Evolutionary conservation across 352 stramenopile genomes (phyloP), one percentile per base, ranked within the genome.

Genomic region (Phytopythium cucurbitacearum): DNA sequence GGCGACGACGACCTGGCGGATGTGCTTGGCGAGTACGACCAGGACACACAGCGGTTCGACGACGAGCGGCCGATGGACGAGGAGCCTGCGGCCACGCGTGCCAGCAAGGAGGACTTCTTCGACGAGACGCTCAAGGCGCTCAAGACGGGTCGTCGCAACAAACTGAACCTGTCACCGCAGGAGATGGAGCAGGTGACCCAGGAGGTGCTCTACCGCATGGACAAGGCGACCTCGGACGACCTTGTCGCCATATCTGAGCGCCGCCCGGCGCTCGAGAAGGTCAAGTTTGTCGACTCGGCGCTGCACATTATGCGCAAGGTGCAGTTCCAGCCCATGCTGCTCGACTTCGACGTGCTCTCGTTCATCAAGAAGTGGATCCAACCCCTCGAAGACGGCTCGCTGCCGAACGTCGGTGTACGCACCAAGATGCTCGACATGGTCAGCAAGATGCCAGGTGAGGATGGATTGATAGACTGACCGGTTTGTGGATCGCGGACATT

Each of bases 341-440:
- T 95, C 53, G 85, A 95, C 49, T 95, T 94, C 53, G 83, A 95
- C 47, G 56, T 95, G 40, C 73, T 95, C 9, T 91, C 80, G 84
- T 87, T 95, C 58, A 80, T 95, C 48, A 95, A 92, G 64, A 93
- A 94, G 56, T 95, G 85, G 85, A 95, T 95, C 39, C 83, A 94
- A 53, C 85, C 85, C 28, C 45, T 93, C 39, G 85, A 94, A 1
- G 72, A 92, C 43, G 80, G 81, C 16, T 59, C 79, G 39, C 59
- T 95, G 43, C 82, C 85, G 11, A 95, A 94, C 54, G 69, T 95
- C 8, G 81, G 85, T n/a, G 63, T 95, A 40, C 82, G 85, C 34
- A 89, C 85, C 43, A 94, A 89, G 62, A 90, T 95, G 76, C 68
- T 95, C 8, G 72, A 93, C 8, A 90, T 92, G 71, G 69, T 91